Base-by-base conservation (phyloP, 2,329 filamentous ascomycete species). In the Tolypocladium tropicale region DNA sequence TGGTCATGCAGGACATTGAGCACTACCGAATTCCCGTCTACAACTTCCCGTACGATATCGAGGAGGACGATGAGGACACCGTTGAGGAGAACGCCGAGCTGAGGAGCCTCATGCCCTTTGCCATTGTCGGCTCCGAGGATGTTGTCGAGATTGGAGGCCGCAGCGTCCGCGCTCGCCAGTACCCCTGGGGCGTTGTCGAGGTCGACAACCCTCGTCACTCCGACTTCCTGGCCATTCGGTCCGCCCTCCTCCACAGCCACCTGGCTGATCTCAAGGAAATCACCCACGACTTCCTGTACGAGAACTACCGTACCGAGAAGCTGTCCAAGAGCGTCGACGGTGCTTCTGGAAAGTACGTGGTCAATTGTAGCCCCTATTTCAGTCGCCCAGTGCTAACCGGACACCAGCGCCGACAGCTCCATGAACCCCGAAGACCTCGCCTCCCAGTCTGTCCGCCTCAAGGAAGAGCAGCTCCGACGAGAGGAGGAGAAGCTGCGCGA, bases 231-330 rank as follows among this genome's bases (percentile, higher is more conserved):
- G 94, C 94, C 62, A 96, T 99, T 70, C 88, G 94, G 72, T 96
- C 92, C 58, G 94, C 94, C 56, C 86, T 99, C 56, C 83, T 99
- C 60, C 94, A 99, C 82, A 96, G 91, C 76, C 94, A 99, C 79
- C 78, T 99, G 70, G 94, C 94, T 59, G 94, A 99, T 74, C 78
- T 99, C 68, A 99, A 99, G 85, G 94, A 99, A 76, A 99, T 99
- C 71, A 99, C 94, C 54, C 94, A 99, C 75, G 94, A 99, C 76
- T 99, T 99, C 86, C 80, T 99, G 62, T 99, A 99, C 78, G 94
- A 99, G 75, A 99, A 99, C 79, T 99, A 99, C 83, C 91, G 94
- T 90, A 99, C 94, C 70, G 94, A 99, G 89, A 97, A 97, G 81
- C 89, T 99, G 67, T 95, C 90, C 80, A 99, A 97, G 90, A 96